Percentiles rank a stretch among this genome's conserved stretches.
Evolutionary conservation across 2,329 filamentous ascomycete genomes (phyloP).

Genomic region (Magnaporthiopsis poae): DNA sequence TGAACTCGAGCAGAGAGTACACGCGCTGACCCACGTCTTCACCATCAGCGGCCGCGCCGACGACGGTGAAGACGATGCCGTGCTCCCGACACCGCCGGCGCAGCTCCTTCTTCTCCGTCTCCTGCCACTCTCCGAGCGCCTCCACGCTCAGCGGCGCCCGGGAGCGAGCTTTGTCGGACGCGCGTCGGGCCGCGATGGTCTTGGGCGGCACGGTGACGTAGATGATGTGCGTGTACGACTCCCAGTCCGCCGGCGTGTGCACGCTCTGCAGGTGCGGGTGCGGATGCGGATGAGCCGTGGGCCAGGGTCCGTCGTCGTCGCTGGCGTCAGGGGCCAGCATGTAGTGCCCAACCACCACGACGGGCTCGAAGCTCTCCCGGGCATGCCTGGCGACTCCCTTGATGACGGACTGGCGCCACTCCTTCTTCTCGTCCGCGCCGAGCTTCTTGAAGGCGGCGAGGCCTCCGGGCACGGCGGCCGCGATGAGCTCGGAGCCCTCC

Average conservation of each 20-base stretch:
- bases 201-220: slow-evolving; percentile 38
- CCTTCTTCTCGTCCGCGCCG: slow-evolving; percentile 24
- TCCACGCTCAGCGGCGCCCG: slow-evolving; percentile 24
- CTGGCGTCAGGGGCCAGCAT: slow-evolving; percentile 32
- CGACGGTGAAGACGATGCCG: slow-evolving; percentile 35
- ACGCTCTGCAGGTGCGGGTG: slow-evolving; percentile 17
- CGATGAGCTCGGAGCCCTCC: slow-evolving; percentile 43
- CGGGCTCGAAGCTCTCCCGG: slow-evolving; percentile 20
- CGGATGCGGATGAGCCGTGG: too few relatives aligned
- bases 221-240: slow-evolving; percentile 46
- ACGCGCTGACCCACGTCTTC: slow-evolving; percentile 9
- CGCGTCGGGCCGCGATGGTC: slow-evolving; percentile 27
- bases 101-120: slow-evolving; percentile 33
- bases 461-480: slow-evolving; percentile 31
- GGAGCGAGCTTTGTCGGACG: slow-evolving; percentile 25
- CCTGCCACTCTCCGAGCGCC: slow-evolving; percentile 38
- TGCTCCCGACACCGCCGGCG: slow-evolving; percentile 32
- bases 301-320: slow-evolving; percentile 13
- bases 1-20: slow-evolving; percentile 30
- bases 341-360: slow-evolving; percentile 45
- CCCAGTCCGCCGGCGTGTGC: slow-evolving; percentile 34
- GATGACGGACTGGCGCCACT: slow-evolving; percentile 36
- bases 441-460: slow-evolving; percentile 36
- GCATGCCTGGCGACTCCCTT: slow-evolving; percentile 24
- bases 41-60: background rate